phyloP scores from a whole-genome alignment of 2,329 filamentous ascomycete genomes.

The Daldinia sp. region DNA sequence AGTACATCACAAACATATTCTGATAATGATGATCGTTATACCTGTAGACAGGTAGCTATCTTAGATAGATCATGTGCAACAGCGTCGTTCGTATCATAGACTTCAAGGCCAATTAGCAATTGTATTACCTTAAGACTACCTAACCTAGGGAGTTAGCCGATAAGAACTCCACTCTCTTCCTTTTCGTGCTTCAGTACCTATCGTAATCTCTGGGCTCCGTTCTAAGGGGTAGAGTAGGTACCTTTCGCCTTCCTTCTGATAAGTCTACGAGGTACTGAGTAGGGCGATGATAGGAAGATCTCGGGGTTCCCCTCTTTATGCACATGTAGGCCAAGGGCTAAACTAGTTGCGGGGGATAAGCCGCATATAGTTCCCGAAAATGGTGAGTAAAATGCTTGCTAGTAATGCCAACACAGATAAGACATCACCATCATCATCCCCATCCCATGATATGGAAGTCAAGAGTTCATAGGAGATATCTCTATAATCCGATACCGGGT shows the following conservation, averaged over 20 bases:
- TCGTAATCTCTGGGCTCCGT: constrained; percentile 27
- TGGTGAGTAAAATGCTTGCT: constrained; percentile 14
- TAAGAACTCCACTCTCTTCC: constrained; percentile 34
- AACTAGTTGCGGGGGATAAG: constrained; percentile 40
- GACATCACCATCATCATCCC: constrained; percentile 8
- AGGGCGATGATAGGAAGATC: constrained; percentile 34
- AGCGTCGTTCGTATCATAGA: constrained; percentile 16
- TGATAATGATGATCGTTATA: constrained; percentile 2
- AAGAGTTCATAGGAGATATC: not conserved
- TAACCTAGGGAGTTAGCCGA: no score
- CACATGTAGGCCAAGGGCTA: constrained; percentile 14
- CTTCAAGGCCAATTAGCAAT: constrained; percentile 36
- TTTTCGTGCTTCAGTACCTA: constrained; percentile 13
- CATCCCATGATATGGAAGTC: no score
- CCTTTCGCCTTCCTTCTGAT: constrained; percentile 31
- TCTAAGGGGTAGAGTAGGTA: no score
- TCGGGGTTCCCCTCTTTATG: constrained; percentile 35
- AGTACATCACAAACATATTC: constrained; percentile 18
- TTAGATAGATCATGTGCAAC: constrained; percentile 26
- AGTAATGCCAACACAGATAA: constrained; percentile 20
- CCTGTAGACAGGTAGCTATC: not conserved
- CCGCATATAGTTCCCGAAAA: constrained; percentile 43
- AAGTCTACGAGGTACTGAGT: constrained; percentile 30
- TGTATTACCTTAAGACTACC: constrained; percentile 35
- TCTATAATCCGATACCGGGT: constrained; percentile 30